Conservation (phyloP, 2,329 filamentous ascomycete genomes). For the Leptographium radiaticola region DNA sequence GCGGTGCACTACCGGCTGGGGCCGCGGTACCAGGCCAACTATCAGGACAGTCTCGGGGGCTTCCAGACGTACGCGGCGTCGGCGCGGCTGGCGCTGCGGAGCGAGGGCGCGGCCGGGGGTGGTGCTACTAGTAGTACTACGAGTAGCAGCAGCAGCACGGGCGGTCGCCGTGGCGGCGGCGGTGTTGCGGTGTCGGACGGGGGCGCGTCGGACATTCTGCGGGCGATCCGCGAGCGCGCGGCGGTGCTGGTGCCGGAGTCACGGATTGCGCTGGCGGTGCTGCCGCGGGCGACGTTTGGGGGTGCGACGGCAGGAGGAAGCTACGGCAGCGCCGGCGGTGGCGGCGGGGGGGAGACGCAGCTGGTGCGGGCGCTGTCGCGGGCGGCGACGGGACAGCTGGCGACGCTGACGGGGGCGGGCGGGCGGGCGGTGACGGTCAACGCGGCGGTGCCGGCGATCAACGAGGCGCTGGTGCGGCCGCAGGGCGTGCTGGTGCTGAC, state of each 20-base stretch:
- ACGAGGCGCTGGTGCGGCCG: conserved; percentile 70
- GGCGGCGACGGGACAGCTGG: conserved; percentile 52
- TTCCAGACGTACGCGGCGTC: conserved; percentile 96
- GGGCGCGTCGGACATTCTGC: conserved; percentile 84
- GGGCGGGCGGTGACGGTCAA: conserved; percentile 78
- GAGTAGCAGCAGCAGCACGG: conserved; percentile 49
- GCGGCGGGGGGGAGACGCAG: not conserved
- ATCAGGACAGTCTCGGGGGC: conserved; percentile 88
- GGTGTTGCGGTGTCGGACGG: conserved; percentile 33
- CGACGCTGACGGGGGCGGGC: conserved; percentile 56
- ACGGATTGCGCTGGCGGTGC: conserved; percentile 70
- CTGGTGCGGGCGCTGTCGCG: conserved; percentile 66
- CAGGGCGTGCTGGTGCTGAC: conserved; percentile 74
- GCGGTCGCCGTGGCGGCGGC: conserved; percentile 18
- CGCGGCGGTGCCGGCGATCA: conserved; percentile 72
- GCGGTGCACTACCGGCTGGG: conserved; percentile 85
- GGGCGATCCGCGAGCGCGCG: conserved; percentile 75
- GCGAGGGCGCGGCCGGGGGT: conserved; percentile 47
- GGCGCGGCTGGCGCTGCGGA: conserved; percentile 76
- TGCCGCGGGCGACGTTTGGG: conserved; percentile 60
- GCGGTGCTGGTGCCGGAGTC: conserved; percentile 69
- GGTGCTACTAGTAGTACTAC: too few relatives aligned
- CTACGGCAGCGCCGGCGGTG: conserved; percentile 56
- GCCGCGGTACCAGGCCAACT: conserved; percentile 86
- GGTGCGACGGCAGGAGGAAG: conserved; percentile 53